These are phyloP conservation scores for Marasmius fiardii DNA, from an alignment of 1,284 basidiomycete species.

Conservation along the genomic window DNA sequence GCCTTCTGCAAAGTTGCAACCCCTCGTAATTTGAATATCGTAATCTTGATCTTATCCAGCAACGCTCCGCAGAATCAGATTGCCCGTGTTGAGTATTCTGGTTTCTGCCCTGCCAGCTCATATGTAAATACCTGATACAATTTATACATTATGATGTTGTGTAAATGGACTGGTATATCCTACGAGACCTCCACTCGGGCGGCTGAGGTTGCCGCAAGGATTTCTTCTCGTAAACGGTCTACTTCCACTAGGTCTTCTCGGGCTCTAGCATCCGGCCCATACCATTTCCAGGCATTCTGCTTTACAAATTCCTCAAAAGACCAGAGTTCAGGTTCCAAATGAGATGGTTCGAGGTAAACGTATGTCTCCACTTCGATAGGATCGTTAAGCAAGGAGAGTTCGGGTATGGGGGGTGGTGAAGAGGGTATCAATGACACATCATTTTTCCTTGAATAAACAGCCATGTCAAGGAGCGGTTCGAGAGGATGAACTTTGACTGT, in stretches of 20 bases:
- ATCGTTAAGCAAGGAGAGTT: conserved; percentile 27
- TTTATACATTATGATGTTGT: too few relatives aligned
- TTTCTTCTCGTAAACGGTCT: conserved; percentile 23
- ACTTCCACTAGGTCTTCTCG: conserved; percentile 43
- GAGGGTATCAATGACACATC: conserved; percentile 35
- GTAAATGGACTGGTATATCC: too few relatives aligned
- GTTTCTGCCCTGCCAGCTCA: too few relatives aligned
- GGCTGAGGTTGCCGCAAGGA: too few relatives aligned
- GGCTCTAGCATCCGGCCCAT: conserved; percentile 34
- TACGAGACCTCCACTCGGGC: too few relatives aligned
- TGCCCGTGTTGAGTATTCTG: too few relatives aligned
- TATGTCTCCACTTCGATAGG: conserved; percentile 63
- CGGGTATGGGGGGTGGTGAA: conserved; percentile 38
- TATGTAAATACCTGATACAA: too few relatives aligned
- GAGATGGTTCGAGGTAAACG: conserved; percentile 56
- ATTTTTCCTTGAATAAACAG: conserved; percentile 23
- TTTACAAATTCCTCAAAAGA: conserved; percentile 70
- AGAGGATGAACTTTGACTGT: conserved; percentile 54
- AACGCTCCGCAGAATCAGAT: too few relatives aligned
- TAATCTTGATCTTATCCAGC: too few relatives aligned
- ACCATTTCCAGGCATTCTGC: conserved; percentile 73
- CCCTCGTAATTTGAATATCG: too few relatives aligned
- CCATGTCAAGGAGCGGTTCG: conserved; percentile 35
- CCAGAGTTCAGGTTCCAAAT: conserved; percentile 61
- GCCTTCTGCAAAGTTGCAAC: too few relatives aligned